Evolutionary conservation across 148 eudicot species (phyloP), one percentile per base, ranked within the genome.

Genomic region (Selenicereus undatus): DNA sequence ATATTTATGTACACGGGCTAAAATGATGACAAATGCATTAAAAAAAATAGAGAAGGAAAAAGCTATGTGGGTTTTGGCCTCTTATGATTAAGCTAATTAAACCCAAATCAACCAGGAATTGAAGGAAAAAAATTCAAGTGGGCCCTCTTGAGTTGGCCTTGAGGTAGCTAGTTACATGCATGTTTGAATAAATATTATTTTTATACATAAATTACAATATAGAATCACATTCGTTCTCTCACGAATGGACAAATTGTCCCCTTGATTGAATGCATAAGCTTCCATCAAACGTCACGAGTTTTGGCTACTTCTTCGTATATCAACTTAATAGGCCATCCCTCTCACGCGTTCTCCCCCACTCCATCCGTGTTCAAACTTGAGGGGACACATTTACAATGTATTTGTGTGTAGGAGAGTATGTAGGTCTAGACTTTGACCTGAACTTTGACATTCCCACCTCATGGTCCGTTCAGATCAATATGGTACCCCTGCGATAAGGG

Each of bases 221-320:
- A 45, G n/a, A 73, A 43, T 73, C 48, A 36, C 27, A 36, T 50
- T 82, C 39, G 89, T 82, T 82, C 71, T 76, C 85, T 56, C 21
- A 76, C 82, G 30, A 11, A 82, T 79, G 60, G 92, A 90, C 92
- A 88, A 76, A 24, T 76, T 90, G 92, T 90, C 82, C 85, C 92
- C 92, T 84, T 78, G 26, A 81, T 82, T 82, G 87, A 72, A 76
- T 88, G 88, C 86, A 88, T 27, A 71, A 30, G 66, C 84, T 86
- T 82, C 27, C 80, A 78, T 85, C 82, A 83, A 45, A 81, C 83
- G 75, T 79, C 82, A 81, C 79, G 79, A 18, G 35, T 29, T 52
- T 83, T 29, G 72, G 72, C 35, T 9, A 27, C 72, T 69, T 27
- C 39, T 69, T 30, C 18, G 11, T 69, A 29, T 30, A 26, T 69